phyloP scores from a whole-genome alignment of 2,329 filamentous ascomycete species.

The Aschersonia sp. region DNA sequence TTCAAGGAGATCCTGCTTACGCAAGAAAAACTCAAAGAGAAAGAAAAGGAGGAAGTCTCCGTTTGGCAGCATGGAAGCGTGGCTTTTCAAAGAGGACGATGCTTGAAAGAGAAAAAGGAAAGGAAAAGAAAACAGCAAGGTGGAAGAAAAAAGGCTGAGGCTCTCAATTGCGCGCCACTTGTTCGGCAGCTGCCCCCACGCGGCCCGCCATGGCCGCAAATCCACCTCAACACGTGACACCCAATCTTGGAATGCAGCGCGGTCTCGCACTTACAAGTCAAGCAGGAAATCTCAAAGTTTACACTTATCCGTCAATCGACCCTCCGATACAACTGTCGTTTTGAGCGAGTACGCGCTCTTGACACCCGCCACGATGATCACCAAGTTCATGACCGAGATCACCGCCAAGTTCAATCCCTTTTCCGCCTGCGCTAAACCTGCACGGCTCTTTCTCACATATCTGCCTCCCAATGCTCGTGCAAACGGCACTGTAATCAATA shows the following conservation, averaged over 20 bases:
- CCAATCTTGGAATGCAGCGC: neutral
- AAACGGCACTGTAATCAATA: constrained; percentile 61
- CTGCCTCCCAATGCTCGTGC: constrained; percentile 67
- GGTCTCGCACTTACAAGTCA: neutral
- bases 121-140: neutral
- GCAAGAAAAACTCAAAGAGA: neutral
- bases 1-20: neutral
- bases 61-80: constrained; percentile 12
- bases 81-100: constrained; percentile 10
- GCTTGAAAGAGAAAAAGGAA: constrained; percentile 5
- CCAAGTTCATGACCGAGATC: constrained; percentile 73
- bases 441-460: constrained; percentile 73
- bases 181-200: neutral
- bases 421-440: constrained; percentile 61
- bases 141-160: neutral
- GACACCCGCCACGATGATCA: constrained; percentile 50
- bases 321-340: neutral
- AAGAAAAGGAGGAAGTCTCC: constrained; percentile 3
- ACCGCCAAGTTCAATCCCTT: constrained; percentile 88
- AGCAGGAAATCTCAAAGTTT: neutral
- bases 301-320: too few relatives aligned
- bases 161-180: neutral
- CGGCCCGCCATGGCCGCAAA: too few relatives aligned
- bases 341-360: neutral
- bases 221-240: neutral